A percentile compares a stretch with the other conserved stretches of the same genome.
Evolutionary conservation across 805 yeast genomes (phyloP).

Genomic region (Kodamaea nitidulidarum): DNA sequence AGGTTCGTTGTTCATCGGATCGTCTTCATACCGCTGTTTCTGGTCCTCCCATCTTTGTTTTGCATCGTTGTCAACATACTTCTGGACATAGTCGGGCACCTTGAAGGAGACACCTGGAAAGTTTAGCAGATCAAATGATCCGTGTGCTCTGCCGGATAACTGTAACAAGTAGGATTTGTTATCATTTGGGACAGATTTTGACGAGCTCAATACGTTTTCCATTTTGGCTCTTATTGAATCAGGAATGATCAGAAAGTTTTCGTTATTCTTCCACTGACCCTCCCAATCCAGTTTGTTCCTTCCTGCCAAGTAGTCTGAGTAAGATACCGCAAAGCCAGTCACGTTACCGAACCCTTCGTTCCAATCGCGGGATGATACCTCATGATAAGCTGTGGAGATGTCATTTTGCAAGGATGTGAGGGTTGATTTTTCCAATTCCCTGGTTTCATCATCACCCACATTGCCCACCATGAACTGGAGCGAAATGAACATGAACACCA

Average conservation of each 20-base stretch:
- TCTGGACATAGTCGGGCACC: conserved; percentile 29
- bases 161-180: conserved; percentile 25
- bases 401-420: conserved; percentile 22
- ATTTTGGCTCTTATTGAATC: conserved; percentile 41
- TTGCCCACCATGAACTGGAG: conserved; percentile 17
- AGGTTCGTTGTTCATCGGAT: conserved; percentile 19
- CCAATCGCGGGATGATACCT: conserved; percentile 41
- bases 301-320: conserved; percentile 50
- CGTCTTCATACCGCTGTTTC: conserved; percentile 24
- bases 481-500: conserved; percentile 32
- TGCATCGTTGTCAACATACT: conserved; percentile 23
- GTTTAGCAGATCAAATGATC: conserved; percentile 25
- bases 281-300: conserved; percentile 55
- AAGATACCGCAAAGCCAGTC: conserved; percentile 68
- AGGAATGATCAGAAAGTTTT: conserved; percentile 58
- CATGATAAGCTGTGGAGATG: conserved; percentile 12
- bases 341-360: conserved; percentile 60
- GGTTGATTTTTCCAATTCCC: conserved; percentile 24
- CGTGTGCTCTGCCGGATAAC: conserved; percentile 32
- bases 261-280: conserved; percentile 47
- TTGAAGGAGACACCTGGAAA: conserved; percentile 16
- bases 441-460: conserved; percentile 16
- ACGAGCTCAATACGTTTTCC: conserved; percentile 13
- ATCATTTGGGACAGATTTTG: background rate
- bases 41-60: conserved; percentile 22